A percentile compares a stretch with the other conserved stretches of the same genome.
Conservation (phyloP, 2,329 filamentous ascomycete species). For the Fusarium buharicum region DNA sequence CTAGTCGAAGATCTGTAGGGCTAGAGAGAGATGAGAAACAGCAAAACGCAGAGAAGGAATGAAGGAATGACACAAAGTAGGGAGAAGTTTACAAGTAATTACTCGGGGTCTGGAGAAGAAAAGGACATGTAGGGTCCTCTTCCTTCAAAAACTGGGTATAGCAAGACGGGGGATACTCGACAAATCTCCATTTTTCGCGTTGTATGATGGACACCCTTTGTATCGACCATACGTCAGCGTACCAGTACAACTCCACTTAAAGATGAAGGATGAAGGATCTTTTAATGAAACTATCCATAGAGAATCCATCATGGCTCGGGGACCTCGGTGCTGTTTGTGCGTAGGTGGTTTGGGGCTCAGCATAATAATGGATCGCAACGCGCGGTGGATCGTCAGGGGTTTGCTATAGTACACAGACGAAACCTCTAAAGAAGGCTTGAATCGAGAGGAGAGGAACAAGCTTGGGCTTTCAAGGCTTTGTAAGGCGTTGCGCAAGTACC, state of each 20-base stretch:
- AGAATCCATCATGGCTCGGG: conserved; percentile 16
- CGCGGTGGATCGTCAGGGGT: conserved; percentile 16
- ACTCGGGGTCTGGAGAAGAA: conserved; percentile 1
- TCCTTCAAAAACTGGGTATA: conserved; percentile 18
- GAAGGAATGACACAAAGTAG: conserved; percentile 4
- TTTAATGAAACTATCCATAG: conserved; percentile 29
- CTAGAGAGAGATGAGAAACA: conserved; percentile 8
- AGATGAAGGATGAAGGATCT: conserved; percentile 7
- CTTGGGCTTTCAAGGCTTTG: too few species aligned
- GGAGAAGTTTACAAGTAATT: neutral
- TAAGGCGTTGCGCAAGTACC: conserved; percentile 1
- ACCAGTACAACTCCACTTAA: conserved; percentile 19
- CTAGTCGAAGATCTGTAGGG: conserved; percentile 11
- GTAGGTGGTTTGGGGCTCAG: conserved; percentile 11
- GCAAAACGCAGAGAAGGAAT: conserved; percentile 5
- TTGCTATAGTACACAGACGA: neutral
- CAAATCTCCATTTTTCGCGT: conserved; percentile 14
- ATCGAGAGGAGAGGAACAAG: neutral
- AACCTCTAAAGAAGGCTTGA: neutral
- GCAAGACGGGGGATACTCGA: conserved; percentile 13
- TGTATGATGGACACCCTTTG: conserved; percentile 18
- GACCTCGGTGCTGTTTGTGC: neutral
- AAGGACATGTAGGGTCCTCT: conserved; percentile 1
- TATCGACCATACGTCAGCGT: conserved; percentile 27
- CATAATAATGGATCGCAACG: conserved; percentile 4